Conservation (phyloP, 1,284 basidiomycete genomes). For the Austropuccinia psidii region DNA sequence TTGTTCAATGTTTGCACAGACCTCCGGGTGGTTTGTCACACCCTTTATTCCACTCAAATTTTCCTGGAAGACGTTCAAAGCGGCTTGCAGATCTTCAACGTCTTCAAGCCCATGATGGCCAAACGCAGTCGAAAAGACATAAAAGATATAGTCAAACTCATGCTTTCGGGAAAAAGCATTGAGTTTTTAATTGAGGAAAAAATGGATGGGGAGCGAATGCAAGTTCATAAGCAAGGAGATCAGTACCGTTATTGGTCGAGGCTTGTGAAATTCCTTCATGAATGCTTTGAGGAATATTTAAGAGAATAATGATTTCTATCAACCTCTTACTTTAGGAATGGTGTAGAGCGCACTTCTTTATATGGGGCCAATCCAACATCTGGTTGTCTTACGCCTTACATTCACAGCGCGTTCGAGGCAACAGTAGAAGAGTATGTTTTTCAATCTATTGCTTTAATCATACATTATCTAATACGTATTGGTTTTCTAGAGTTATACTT, state of each 20-base stretch:
- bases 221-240: slow-evolving; percentile 78
- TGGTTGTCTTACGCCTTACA: slow-evolving; percentile 77
- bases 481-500: slow-evolving; percentile 64
- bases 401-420: slow-evolving; percentile 64
- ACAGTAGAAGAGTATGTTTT: slow-evolving; percentile 66
- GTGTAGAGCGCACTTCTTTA: slow-evolving; percentile 84
- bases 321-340: slow-evolving; percentile 57
- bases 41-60: slow-evolving; percentile 43
- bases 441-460: background rate
- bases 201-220: slow-evolving; percentile 87
- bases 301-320: slow-evolving; percentile 10
- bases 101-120: slow-evolving; percentile 87
- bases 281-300: background rate
- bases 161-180: slow-evolving; percentile 55
- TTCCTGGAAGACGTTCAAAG: slow-evolving; percentile 57
- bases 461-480: background rate
- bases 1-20: slow-evolving; percentile 91
- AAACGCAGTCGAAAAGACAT: slow-evolving; percentile 63
- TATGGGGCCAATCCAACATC: slow-evolving; percentile 63
- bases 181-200: slow-evolving; percentile 88
- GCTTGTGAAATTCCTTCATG: slow-evolving; percentile 48
- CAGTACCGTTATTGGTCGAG: slow-evolving; percentile 85
- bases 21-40: slow-evolving; percentile 74
- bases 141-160: slow-evolving; percentile 71
- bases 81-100: slow-evolving; percentile 65